Evolutionary conservation across 1,139 yeast genomes (phyloP).

Genomic region (Taiozyma onychis): DNA sequence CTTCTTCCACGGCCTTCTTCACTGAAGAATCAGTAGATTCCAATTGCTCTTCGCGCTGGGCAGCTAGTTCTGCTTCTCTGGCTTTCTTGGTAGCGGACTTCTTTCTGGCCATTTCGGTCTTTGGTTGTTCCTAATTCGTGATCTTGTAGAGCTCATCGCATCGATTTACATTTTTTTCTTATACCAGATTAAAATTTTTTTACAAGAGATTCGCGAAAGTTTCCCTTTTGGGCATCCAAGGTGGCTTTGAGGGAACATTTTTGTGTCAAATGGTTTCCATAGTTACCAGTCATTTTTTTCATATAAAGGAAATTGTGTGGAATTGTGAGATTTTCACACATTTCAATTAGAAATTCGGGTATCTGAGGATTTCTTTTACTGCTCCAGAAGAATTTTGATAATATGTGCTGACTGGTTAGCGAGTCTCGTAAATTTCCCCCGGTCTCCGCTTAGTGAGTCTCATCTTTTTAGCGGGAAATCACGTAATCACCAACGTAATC

Average conservation of each 20-base stretch:
- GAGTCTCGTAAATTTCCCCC: no score
- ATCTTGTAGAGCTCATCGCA: neutral
- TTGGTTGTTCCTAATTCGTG: neutral
- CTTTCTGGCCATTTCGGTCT: conserved; percentile 69
- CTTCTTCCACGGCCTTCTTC: conserved; percentile 19
- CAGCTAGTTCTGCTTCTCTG: conserved; percentile 38
- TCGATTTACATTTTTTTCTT: neutral
- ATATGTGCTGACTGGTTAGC: no score
- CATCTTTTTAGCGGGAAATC: no score
- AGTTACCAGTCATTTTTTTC: neutral
- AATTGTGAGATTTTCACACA: no score
- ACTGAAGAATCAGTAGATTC: conserved; percentile 11
- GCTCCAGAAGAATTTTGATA: no score
- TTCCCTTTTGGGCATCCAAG: no score
- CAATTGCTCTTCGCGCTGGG: conserved; percentile 17
- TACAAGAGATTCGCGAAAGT: neutral
- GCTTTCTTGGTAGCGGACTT: conserved; percentile 83
- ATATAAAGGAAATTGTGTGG: no score
- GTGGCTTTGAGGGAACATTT: neutral
- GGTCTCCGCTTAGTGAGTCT: no score
- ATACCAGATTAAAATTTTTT: neutral
- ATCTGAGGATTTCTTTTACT: no score
- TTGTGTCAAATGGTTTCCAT: neutral
- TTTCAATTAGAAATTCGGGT: no score
- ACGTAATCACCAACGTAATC: no score